Conservation (phyloP, 2,329 filamentous ascomycete species). For the Cordyceps militaris region DNA sequence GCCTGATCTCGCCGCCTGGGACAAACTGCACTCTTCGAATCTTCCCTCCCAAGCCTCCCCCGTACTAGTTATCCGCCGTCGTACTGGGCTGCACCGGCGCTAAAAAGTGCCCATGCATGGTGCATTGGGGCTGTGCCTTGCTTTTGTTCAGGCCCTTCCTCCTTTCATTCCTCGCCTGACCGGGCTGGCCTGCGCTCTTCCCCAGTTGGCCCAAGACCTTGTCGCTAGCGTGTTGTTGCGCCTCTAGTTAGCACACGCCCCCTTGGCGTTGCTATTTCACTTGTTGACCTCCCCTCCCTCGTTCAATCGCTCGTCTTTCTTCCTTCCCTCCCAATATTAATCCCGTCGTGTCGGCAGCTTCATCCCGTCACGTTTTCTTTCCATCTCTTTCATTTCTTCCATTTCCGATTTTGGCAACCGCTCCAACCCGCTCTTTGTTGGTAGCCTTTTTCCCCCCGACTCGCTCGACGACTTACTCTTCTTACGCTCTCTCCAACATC, state of each 20-base stretch:
- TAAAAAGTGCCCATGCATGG: not conserved
- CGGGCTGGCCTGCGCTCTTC: not conserved
- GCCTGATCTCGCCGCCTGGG: too few relatives aligned
- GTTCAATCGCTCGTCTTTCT: conserved; percentile 15
- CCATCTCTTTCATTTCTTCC: conserved; percentile 7
- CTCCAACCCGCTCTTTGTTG: conserved; percentile 33
- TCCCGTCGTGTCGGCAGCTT: conserved; percentile 15
- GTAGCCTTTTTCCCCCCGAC: conserved; percentile 19
- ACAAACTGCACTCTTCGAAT: too few relatives aligned
- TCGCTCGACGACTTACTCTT: conserved; percentile 13
- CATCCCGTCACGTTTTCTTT: conserved; percentile 20
- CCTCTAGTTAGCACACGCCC: not conserved
- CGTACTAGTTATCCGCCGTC: not conserved
- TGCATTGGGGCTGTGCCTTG: conserved; percentile 5
- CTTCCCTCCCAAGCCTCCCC: not conserved
- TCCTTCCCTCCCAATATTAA: conserved; percentile 2
- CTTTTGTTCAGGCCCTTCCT: not conserved
- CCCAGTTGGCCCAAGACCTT: not conserved
- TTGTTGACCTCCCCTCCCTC: conserved; percentile 9
- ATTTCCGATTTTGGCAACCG: conserved; percentile 11
- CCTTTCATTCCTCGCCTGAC: conserved; percentile 1
- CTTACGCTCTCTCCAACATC: conserved; percentile 16
- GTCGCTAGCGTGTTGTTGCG: not conserved
- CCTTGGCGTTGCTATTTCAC: conserved; percentile 9
- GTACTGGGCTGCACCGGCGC: not conserved